Conservation (phyloP, 805 yeast species). For the Monosporozyma siamensis region DNA sequence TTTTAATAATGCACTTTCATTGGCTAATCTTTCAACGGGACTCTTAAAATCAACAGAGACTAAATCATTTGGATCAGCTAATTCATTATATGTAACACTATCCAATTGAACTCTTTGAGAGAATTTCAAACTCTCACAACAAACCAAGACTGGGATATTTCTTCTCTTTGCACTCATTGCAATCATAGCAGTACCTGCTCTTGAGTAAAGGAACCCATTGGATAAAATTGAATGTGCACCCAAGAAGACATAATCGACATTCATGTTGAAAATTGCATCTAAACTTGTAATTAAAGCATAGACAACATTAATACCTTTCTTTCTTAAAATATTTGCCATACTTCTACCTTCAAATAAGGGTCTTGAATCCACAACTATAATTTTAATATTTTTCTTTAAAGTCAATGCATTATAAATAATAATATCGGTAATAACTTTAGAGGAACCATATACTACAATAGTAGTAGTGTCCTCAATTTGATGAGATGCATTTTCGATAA, state of each 20-base stretch:
- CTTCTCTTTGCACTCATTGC: conserved; percentile 85
- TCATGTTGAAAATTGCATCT: conserved; percentile 67
- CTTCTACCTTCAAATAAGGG: conserved; percentile 90
- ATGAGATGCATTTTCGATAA: conserved; percentile 66
- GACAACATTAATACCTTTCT: conserved; percentile 54
- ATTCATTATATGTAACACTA: conserved; percentile 88
- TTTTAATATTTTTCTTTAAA: conserved; percentile 60
- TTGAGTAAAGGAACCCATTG: conserved; percentile 83
- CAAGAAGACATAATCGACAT: conserved; percentile 77
- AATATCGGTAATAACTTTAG: conserved; percentile 70
- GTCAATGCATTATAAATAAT: conserved; percentile 58
- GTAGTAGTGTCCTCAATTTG: conserved; percentile 73
- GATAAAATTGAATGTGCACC: conserved; percentile 98
- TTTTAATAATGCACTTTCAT: conserved; percentile 54
- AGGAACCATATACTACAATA: conserved; percentile 79
- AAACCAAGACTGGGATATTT: conserved; percentile 87
- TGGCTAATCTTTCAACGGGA: conserved; percentile 39
- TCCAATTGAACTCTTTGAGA: conserved; percentile 93
- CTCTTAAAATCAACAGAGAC: conserved; percentile 42
- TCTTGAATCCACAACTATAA: conserved; percentile 83
- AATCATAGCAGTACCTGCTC: conserved; percentile 90
- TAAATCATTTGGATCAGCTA: conserved; percentile 71
- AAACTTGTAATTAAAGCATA: conserved; percentile 75
- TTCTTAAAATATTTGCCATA: conserved; percentile 55
- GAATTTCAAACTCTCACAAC: conserved; percentile 91